Percentiles rank a stretch among this genome's conserved stretches.
These are phyloP conservation scores for Cercospora zeina DNA, from an alignment of 2,329 filamentous ascomycete genomes.

Conservation along the genomic window DNA sequence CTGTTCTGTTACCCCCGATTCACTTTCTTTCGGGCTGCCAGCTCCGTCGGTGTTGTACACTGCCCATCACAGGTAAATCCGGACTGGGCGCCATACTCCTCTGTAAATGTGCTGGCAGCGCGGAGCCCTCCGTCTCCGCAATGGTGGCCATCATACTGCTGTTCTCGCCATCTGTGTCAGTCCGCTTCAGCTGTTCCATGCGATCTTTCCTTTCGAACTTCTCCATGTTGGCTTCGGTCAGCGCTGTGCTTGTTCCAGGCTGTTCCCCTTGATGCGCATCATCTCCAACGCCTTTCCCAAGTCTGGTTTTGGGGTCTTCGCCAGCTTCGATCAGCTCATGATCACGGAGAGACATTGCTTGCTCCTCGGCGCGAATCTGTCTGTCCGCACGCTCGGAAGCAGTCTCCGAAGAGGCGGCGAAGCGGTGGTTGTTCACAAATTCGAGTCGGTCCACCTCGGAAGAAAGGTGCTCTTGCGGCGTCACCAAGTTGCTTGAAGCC, in stretches of 20 bases:
- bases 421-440: constrained; percentile 42
- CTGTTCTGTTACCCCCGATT: not conserved
- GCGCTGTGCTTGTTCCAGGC: constrained; percentile 15
- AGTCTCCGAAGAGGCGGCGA: constrained; percentile 46
- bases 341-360: constrained; percentile 55
- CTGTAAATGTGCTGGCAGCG: not conserved
- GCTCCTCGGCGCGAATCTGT: constrained; percentile 56
- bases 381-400: constrained; percentile 50
- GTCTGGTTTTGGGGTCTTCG: constrained; percentile 40
- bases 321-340: constrained; percentile 56
- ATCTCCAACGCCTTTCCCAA: constrained; percentile 30
- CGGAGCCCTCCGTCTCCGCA: constrained; percentile 21
- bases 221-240: constrained; percentile 40
- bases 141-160: constrained; percentile 26
- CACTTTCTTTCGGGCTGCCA: constrained; percentile 9
- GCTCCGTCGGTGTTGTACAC: constrained; percentile 18
- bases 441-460: constrained; percentile 40
- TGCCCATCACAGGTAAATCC: constrained; percentile 3
- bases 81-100: constrained; percentile 11
- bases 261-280: constrained; percentile 23
- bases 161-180: constrained; percentile 19
- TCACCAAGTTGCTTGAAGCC: constrained; percentile 31
- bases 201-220: constrained; percentile 31
- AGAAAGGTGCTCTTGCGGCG: constrained; percentile 39
- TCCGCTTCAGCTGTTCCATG: constrained; percentile 18